Conservation (phyloP, 768 basidiomycete genomes). For the Boletus subcaerulescens region DNA sequence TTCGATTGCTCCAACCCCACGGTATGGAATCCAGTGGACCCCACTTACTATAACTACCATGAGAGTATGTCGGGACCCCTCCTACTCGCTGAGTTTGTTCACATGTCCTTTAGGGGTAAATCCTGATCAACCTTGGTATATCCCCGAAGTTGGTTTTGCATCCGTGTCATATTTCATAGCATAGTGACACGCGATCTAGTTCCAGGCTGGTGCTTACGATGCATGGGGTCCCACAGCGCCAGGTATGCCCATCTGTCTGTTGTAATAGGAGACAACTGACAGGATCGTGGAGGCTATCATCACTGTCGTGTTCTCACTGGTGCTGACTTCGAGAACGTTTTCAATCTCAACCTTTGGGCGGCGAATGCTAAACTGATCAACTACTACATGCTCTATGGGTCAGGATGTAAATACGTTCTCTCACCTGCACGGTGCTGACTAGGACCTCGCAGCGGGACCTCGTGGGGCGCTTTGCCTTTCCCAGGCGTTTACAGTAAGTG, state of each 20-base stretch:
- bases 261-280: neutral
- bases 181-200: slow-evolving; percentile 35
- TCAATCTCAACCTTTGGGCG: slow-evolving; percentile 76
- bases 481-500: slow-evolving; percentile 63
- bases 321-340: slow-evolving; percentile 73
- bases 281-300: slow-evolving; percentile 47
- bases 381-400: slow-evolving; percentile 87
- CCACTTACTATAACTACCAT: slow-evolving; percentile 67
- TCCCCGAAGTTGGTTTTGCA: slow-evolving; percentile 54
- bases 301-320: slow-evolving; percentile 67
- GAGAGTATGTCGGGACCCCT: slow-evolving; percentile 18
- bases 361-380: slow-evolving; percentile 78
- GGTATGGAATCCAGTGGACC: slow-evolving; percentile 60
- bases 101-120: slow-evolving; percentile 39
- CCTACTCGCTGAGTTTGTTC: slow-evolving; percentile 4
- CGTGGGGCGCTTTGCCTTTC: slow-evolving; percentile 80
- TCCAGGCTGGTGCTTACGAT: slow-evolving; percentile 77
- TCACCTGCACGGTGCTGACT: neutral
- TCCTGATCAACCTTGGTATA: slow-evolving; percentile 60
- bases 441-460: slow-evolving; percentile 59
- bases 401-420: slow-evolving; percentile 5
- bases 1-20: slow-evolving; percentile 79
- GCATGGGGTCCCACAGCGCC: slow-evolving; percentile 78
- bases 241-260: slow-evolving; percentile 33
- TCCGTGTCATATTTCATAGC: neutral